Percentiles rank a stretch among this genome's conserved stretches.
Evolutionary conservation across 2,329 filamentous ascomycete species (phyloP).

Genomic region (Bretziella fagacearum): DNA sequence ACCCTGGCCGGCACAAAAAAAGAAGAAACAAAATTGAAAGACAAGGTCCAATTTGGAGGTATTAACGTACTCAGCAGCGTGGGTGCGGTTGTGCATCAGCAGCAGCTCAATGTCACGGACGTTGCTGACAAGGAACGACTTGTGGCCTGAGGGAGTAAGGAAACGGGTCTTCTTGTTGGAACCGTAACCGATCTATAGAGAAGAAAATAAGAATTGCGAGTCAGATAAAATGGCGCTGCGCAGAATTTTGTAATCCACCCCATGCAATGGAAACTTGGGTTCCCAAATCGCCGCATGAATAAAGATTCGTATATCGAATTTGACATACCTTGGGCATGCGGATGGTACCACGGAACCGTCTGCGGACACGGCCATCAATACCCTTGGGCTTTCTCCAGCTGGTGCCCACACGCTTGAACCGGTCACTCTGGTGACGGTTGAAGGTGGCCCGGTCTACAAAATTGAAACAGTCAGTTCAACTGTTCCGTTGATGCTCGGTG

Average conservation of each 20-base stretch:
- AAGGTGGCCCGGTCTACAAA: constrained; percentile 79
- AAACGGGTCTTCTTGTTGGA: constrained; percentile 99
- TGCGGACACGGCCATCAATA: constrained; percentile 96
- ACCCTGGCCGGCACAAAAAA: neutral
- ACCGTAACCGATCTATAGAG: constrained; percentile 76
- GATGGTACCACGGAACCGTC: constrained; percentile 91
- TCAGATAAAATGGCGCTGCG: neutral
- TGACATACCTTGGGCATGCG: constrained; percentile 91
- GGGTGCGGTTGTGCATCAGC: constrained; percentile 99
- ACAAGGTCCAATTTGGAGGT: neutral
- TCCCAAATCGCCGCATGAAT: neutral
- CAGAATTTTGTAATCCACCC: neutral
- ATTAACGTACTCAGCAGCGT: constrained; percentile 80
- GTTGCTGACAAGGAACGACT: constrained; percentile 99
- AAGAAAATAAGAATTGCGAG: constrained; percentile 4
- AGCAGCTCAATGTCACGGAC: constrained; percentile 87
- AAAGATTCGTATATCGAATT: neutral
- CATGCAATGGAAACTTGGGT: neutral
- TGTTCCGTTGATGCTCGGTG: constrained; percentile 1
- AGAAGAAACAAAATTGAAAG: neutral
- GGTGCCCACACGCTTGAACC: constrained; percentile 78
- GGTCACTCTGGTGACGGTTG: constrained; percentile 93
- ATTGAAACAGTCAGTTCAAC: constrained; percentile 15
- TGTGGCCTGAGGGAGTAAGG: constrained; percentile 98
- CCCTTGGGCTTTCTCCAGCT: constrained; percentile 99